Evolutionary conservation across 192 early-diverging fungal genomes (phyloP), one percentile per base, ranked within the genome.

Genomic region (Coemansia nantahalensis): DNA sequence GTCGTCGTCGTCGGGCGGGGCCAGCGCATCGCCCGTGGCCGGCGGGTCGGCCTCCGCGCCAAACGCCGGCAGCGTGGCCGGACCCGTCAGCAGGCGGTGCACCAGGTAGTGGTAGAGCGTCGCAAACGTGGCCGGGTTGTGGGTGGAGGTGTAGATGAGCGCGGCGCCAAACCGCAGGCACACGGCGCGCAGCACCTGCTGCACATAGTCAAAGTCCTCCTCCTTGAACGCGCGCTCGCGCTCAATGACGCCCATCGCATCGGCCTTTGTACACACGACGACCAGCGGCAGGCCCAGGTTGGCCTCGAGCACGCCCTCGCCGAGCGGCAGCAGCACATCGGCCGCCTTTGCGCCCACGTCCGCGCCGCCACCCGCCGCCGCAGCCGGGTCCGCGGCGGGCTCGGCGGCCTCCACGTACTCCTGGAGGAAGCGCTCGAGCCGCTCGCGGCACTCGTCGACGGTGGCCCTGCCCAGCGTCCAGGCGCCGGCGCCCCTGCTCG

Each of bases 181-280:
- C 9, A 94, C 79, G 18, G 93, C 90, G 45, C 95, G 83, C 40
- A 95, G 74, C 21, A 82, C 80, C 62, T 96, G 93, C 65, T 96
- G 94, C 54, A 98, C 91, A 67, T 86, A 95, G 64, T 98, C 95
- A 73, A 98, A 94, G 35, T 87, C 86, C 52, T 94, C 93, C 44
- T 98, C 94, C 59, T 84, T 84, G 65, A 82, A 95, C 16, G 85
- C 91, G 23, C 81, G 71, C 32, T 91, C 87, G 35, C 87, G 83
- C 71, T 94, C 93, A 54, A 95, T 61, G 32, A 56, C 61, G 55
- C 70, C 77, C 46, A 90, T 83, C 12, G 78, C 53, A 51, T 98
- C 95, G 9, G 77, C 58, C 54, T 97, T 97, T 48, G 83, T 76
- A 64, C 89, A 92, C 32, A 96, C 92, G 6, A 98, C 71, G n/a